phyloP scores from a whole-genome alignment of 768 basidiomycete species.

The Termitomyces sp. region DNA sequence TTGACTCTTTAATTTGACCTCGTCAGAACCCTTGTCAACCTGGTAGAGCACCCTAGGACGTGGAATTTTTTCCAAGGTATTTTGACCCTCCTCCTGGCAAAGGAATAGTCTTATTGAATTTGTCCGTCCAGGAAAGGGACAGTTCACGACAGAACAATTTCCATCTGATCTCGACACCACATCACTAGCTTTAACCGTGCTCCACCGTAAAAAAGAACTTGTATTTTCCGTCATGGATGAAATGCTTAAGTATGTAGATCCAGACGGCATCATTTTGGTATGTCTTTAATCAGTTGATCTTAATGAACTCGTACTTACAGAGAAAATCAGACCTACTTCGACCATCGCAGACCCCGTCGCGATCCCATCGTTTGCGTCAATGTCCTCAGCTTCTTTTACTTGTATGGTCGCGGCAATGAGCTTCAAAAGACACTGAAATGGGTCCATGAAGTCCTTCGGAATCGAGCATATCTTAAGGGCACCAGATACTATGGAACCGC shows the following conservation, averaged over 20 bases:
- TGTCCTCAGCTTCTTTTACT: conserved; percentile 45
- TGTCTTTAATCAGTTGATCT: neutral
- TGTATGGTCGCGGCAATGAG: conserved; percentile 42
- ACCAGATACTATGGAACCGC: conserved; percentile 51
- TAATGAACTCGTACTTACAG: conserved; percentile 1
- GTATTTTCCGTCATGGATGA: conserved; percentile 49
- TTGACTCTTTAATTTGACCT: neutral
- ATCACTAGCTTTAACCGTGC: conserved; percentile 46
- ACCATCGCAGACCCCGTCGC: conserved; percentile 44
- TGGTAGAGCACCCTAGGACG: conserved; percentile 35
- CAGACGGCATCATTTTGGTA: conserved; percentile 50
- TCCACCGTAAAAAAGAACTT: conserved; percentile 25
- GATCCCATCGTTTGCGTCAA: conserved; percentile 55
- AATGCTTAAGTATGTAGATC: conserved; percentile 46
- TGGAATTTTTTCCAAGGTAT: conserved; percentile 57
- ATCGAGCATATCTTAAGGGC: conserved; percentile 52
- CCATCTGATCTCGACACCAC: conserved; percentile 59
- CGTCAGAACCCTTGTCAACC: conserved; percentile 37
- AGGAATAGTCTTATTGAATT: neutral
- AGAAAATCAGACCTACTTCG: conserved; percentile 44
- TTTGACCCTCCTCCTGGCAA: neutral
- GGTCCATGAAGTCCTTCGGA: conserved; percentile 44
- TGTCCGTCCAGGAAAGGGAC: conserved; percentile 26
- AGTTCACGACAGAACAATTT: conserved; percentile 44
- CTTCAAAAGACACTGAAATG: conserved; percentile 42